Percentiles rank a stretch among this genome's conserved stretches.
Evolutionary conservation across 192 early-diverging fungal species (phyloP).

Genomic region (Dispira parvispora): DNA sequence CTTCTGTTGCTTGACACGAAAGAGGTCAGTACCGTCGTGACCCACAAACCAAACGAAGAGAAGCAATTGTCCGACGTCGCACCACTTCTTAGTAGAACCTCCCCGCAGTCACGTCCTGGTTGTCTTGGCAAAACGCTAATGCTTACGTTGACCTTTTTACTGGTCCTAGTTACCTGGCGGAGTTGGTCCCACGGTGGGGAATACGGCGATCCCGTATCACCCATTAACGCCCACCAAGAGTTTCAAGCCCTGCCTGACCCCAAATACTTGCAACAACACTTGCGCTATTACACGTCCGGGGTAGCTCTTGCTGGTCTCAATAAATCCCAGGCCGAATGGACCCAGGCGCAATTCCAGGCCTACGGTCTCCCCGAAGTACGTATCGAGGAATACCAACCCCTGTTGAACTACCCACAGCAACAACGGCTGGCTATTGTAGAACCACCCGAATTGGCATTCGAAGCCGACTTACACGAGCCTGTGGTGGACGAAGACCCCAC

Average conservation of each 20-base stretch:
- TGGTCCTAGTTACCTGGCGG: neutral
- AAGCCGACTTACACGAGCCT: constrained; percentile 36
- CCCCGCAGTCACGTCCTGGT: neutral
- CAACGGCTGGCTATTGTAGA: constrained; percentile 31
- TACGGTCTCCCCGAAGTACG: constrained; percentile 29
- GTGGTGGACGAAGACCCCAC: constrained; percentile 38
- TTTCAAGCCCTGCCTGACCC: constrained; percentile 26
- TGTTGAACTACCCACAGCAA: constrained; percentile 29
- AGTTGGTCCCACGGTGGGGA: neutral
- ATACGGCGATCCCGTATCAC: neutral
- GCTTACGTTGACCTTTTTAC: neutral
- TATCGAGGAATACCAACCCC: constrained; percentile 39
- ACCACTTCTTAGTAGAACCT: neutral
- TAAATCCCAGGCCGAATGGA: constrained; percentile 26
- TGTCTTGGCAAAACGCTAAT: neutral
- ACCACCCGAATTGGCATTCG: constrained; percentile 23
- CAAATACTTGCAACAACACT: constrained; percentile 20
- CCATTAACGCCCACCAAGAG: constrained; percentile 14
- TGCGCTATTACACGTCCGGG: constrained; percentile 34
- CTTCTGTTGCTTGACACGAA: no score
- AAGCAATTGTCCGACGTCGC: neutral
- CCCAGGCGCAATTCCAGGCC: constrained; percentile 24
- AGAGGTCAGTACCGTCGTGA: no score
- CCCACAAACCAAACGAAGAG: neutral
- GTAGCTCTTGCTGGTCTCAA: constrained; percentile 37